A percentile compares a stretch with the other conserved stretches of the same genome.
Conservation (phyloP, 306 rosid genomes). For the Canavalia gladiata region DNA sequence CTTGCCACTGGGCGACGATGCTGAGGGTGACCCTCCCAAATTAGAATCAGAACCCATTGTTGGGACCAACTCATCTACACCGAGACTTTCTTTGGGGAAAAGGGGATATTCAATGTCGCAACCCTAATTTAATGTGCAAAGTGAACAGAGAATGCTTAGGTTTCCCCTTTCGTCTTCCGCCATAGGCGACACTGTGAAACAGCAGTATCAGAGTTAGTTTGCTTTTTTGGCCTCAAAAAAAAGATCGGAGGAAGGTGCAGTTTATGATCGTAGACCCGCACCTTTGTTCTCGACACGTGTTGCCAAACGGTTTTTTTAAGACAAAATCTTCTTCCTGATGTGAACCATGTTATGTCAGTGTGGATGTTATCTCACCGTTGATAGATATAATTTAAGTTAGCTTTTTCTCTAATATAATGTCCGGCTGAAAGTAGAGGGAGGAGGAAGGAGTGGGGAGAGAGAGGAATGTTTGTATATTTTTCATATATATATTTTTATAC, state of each 20-base stretch:
- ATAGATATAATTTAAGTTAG: too few relatives aligned
- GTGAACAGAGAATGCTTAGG: neutral
- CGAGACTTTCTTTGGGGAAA: neutral
- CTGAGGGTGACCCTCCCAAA: constrained; percentile 59
- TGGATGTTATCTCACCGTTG: too few relatives aligned
- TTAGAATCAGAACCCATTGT: constrained; percentile 81
- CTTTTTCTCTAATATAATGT: too few relatives aligned
- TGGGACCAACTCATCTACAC: constrained; percentile 34
- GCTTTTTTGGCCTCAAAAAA: neutral
- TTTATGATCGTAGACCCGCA: constrained; percentile 27
- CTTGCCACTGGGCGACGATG: constrained; percentile 76
- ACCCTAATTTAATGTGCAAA: constrained; percentile 1
- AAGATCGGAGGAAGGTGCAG: neutral
- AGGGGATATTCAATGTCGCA: constrained; percentile 39
- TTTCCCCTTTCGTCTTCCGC: constrained; percentile 30
- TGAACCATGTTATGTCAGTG: too few relatives aligned
- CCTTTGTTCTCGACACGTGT: constrained; percentile 38
- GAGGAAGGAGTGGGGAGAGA: too few relatives aligned
- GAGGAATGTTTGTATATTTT: too few relatives aligned
- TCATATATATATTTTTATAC: too few relatives aligned
- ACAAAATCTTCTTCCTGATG: too few relatives aligned
- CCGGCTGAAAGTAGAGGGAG: too few relatives aligned
- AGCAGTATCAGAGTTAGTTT: constrained; percentile 19
- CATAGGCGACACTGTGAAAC: constrained; percentile 23
- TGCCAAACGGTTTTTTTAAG: neutral